Evolutionary conservation across 2,329 filamentous ascomycete genomes (phyloP).

Genomic region (Ophiocordyceps polyrhachis-furcata): DNA sequence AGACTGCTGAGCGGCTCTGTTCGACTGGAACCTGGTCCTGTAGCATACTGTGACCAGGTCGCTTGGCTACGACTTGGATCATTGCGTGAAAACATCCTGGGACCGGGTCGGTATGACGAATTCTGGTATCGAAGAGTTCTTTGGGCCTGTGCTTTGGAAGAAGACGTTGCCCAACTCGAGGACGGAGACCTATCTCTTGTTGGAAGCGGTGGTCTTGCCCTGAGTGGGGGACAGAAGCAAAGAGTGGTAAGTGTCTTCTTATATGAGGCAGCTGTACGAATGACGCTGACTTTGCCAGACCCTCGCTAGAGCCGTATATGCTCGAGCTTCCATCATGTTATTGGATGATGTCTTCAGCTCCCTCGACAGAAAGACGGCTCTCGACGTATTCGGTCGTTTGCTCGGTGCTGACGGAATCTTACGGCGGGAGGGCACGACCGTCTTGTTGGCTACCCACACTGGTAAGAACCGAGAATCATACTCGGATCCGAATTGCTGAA

Average conservation of each 20-base stretch:
- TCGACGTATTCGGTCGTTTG: conserved; percentile 1
- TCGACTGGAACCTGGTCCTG: background rate
- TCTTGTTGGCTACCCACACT: conserved; percentile 2
- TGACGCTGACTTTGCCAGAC: background rate
- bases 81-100: conserved; percentile 14
- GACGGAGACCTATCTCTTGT: conserved; percentile 14
- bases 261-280: background rate
- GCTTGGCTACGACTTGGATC: conserved; percentile 13
- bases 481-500: background rate
- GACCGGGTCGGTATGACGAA: conserved; percentile 7
- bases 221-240: conserved; percentile 19
- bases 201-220: conserved; percentile 15
- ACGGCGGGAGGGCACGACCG: background rate
- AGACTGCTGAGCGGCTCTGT: conserved; percentile 6
- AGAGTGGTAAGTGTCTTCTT: conserved; percentile 11
- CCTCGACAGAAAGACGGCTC: conserved; percentile 1
- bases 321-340: background rate
- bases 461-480: background rate
- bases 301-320: conserved; percentile 2
- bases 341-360: conserved; percentile 3
- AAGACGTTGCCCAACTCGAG: conserved; percentile 11
- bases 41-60: conserved; percentile 15
- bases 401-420: conserved; percentile 1
- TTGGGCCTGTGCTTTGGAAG: conserved; percentile 9
- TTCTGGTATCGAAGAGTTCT: conserved; percentile 11